Base-by-base conservation (phyloP, 2,329 filamentous ascomycete genomes). In the Microdochium trichocladiopsis region DNA sequence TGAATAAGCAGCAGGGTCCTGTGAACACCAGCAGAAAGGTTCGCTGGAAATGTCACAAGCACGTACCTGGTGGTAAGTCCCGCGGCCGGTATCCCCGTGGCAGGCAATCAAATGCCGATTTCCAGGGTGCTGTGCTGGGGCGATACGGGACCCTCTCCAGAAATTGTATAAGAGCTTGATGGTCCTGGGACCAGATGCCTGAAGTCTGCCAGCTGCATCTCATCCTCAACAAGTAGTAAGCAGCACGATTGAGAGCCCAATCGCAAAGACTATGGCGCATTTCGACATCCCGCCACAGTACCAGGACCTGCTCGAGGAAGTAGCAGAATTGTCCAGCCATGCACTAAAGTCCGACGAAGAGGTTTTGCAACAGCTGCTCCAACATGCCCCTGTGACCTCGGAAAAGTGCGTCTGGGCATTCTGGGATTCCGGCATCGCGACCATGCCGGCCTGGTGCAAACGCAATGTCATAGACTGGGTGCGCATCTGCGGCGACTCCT, bases 401-500 rank as follows among this genome's bases (percentile, higher is more conserved):
- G 68, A 71, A 54, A 70, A 69, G 52, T 72, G 72, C 48, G 59
- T 71, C 25, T 72, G 69, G 69, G 63, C 66, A 5, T 72, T 67
- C 54, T 72, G 70, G 70, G 63, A 72, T 51, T 56, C 61, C 4
- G 69, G 69, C 1, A 48, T 70, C 25, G 22, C 56, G 11, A 25
- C 50, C 4, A 70, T 73, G 66, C 68, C 67, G 1, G 53, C 51
- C 5, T 73, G 70, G 70, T 68, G 64, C 25, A 62, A 67, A 49
- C 67, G 69, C 45, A 74, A 72, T 43, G 65, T 74, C 36, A 59
- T 66, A 21, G 61, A 66, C 54, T 74, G 71, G 72, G 65, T 70
- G 21, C 66, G 68, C 18, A 64, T 69, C 21, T 66, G 66, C 36
- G 68, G 66, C 3, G 58, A 65, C 1, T 62, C 61, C 0, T 75